Percentiles rank a stretch among this genome's conserved stretches.
Evolutionary conservation across 2,329 filamentous ascomycete genomes (phyloP).

Genomic region (Aspergillus terreus): DNA sequence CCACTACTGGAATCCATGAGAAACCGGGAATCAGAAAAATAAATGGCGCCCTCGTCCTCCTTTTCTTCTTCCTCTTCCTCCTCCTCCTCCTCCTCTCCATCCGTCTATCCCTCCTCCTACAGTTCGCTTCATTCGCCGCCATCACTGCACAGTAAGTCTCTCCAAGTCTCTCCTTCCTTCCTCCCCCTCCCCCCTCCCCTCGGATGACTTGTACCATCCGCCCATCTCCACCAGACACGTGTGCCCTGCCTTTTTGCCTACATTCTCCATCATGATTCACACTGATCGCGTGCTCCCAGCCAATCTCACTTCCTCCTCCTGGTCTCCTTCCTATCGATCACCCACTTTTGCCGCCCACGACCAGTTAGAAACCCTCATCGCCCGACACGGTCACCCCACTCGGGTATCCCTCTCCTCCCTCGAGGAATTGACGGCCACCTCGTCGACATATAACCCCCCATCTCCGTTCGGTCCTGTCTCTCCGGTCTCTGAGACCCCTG

Average conservation of each 20-base stretch:
- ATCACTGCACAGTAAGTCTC: conserved; percentile 15
- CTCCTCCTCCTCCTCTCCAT: conserved; percentile 23
- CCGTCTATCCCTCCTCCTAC: conserved; percentile 29
- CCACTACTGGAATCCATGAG: not conserved
- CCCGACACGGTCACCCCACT: conserved; percentile 37
- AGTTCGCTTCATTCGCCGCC: conserved; percentile 22
- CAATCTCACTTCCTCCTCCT: conserved; percentile 20
- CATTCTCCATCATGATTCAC: conserved; percentile 15
- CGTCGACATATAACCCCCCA: conserved; percentile 34
- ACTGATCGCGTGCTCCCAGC: conserved; percentile 26
- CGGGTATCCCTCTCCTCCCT: conserved; percentile 37
- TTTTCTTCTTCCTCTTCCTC: conserved; percentile 17
- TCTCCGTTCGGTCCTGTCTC: conserved; percentile 22
- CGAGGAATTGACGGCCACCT: conserved; percentile 35
- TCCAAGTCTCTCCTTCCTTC: not conserved
- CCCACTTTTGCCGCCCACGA: conserved; percentile 25
- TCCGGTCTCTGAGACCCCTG: conserved; percentile 18
- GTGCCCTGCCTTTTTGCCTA: conserved; percentile 22
- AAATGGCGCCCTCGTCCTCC: conserved; percentile 16
- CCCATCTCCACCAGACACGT: conserved; percentile 26
- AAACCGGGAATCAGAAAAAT: conserved; percentile 1
- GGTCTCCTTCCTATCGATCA: conserved; percentile 23
- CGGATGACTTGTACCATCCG: conserved; percentile 10
- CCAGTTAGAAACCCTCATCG: conserved; percentile 35
- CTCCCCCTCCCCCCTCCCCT: not conserved